phyloP scores from a whole-genome alignment of 495 filamentous ascomycete genomes.

The Xylaria castorea region DNA sequence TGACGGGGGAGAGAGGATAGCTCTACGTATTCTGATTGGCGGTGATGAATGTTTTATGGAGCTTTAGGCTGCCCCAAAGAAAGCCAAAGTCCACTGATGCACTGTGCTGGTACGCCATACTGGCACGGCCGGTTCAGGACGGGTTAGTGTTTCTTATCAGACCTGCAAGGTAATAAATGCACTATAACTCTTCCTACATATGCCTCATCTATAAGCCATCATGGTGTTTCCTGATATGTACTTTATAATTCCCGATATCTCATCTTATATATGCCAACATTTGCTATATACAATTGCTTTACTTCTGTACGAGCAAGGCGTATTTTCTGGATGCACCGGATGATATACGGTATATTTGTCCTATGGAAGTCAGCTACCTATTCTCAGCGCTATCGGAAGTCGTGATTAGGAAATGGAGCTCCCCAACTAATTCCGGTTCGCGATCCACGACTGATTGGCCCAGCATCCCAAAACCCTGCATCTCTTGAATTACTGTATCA shows the following conservation, averaged over 20 bases:
- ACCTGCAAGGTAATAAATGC: neutral
- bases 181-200: neutral
- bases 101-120: neutral
- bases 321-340: neutral
- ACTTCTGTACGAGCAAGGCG: neutral
- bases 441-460: slow-evolving; percentile 41
- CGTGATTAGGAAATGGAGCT: slow-evolving; percentile 38
- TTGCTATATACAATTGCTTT: neutral
- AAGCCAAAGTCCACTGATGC: neutral
- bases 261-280: neutral
- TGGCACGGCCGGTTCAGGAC: slow-evolving; percentile 4
- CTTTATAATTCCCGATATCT: neutral
- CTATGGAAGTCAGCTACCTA: neutral
- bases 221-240: neutral
- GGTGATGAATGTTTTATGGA: slow-evolving; percentile 29
- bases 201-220: neutral
- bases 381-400: slow-evolving; percentile 26
- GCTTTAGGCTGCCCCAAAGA: slow-evolving; percentile 30
- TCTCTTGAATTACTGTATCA: neutral
- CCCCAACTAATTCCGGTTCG: slow-evolving; percentile 41
- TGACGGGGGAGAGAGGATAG: slow-evolving; percentile 10
- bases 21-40: slow-evolving; percentile 29
- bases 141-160: neutral
- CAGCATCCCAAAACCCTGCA: slow-evolving; percentile 11
- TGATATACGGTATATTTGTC: neutral